Conservation (phyloP, 2,329 filamentous ascomycete genomes). For the Ophiostoma novo-ulmi region DNA sequence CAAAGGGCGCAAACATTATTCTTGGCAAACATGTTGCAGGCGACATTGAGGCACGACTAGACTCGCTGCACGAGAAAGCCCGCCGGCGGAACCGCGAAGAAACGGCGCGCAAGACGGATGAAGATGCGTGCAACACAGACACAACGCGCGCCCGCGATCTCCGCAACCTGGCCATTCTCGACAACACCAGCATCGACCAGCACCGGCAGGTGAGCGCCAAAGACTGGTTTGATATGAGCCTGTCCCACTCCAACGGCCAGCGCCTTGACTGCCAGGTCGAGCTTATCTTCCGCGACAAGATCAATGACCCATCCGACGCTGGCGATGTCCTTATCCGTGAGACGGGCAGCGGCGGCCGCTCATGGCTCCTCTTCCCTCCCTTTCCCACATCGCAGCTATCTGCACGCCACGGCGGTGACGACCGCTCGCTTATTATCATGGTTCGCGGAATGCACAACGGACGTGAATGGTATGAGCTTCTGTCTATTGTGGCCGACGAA, state of each 20-base stretch:
- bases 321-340: conserved; percentile 93
- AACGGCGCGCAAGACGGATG: conserved; percentile 70
- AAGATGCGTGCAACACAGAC: conserved; percentile 80
- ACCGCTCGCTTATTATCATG: conserved; percentile 78
- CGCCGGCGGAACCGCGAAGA: conserved; percentile 60
- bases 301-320: conserved; percentile 57
- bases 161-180: conserved; percentile 66
- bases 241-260: conserved; percentile 85
- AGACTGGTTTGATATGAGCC: conserved; percentile 80
- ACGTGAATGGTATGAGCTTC: conserved; percentile 74
- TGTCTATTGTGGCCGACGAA: conserved; percentile 70
- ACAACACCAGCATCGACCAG: conserved; percentile 67
- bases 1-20: conserved; percentile 62
- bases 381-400: conserved; percentile 69
- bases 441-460: conserved; percentile 57
- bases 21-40: conserved; percentile 51
- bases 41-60: conserved; percentile 58
- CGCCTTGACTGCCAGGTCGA: conserved; percentile 85
- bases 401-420: conserved; percentile 66
- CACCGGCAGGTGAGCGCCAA: conserved; percentile 78
- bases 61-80: conserved; percentile 69
- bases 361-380: conserved; percentile 88
- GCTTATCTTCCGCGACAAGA: conserved; percentile 76
- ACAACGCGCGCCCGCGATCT: conserved; percentile 73
- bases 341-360: conserved; percentile 62